These are phyloP conservation scores for Kondoa malvinella DNA, from an alignment of 768 basidiomycete species.

Conservation along the genomic window DNA sequence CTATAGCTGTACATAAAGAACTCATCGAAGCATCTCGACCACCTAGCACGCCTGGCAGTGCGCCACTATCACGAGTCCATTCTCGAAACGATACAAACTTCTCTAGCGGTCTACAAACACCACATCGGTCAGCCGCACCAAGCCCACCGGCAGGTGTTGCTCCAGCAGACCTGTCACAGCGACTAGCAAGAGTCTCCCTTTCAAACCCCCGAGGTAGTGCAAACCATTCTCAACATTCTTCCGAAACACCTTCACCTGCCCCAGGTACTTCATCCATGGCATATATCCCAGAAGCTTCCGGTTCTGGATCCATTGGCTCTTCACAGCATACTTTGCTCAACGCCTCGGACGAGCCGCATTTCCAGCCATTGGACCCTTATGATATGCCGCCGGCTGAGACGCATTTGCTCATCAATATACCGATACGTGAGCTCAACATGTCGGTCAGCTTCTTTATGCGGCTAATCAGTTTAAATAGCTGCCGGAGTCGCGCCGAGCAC, in stretches of 20 bases:
- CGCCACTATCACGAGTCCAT: background rate
- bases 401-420: constrained; percentile 44
- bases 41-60: background rate
- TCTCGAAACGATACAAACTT: background rate
- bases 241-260: background rate
- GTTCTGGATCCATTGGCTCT: background rate
- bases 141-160: background rate
- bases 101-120: background rate
- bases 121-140: background rate
- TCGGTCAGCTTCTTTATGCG: too few relatives aligned
- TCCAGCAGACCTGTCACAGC: background rate
- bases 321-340: background rate
- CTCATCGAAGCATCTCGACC: background rate
- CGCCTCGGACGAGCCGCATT: constrained; percentile 1
- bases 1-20: background rate
- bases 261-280: background rate
- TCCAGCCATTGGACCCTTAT: background rate
- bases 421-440: constrained; percentile 39
- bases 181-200: background rate
- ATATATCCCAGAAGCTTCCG: background rate
- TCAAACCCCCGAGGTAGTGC: background rate
- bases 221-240: background rate
- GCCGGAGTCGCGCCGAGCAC: constrained; percentile 48
- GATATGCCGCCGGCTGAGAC: constrained; percentile 30
- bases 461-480: too few relatives aligned